Percentiles rank a stretch among this genome's conserved stretches.
Conservation (phyloP, 1,284 basidiomycete species). For the Trichosporon sp. region DNA sequence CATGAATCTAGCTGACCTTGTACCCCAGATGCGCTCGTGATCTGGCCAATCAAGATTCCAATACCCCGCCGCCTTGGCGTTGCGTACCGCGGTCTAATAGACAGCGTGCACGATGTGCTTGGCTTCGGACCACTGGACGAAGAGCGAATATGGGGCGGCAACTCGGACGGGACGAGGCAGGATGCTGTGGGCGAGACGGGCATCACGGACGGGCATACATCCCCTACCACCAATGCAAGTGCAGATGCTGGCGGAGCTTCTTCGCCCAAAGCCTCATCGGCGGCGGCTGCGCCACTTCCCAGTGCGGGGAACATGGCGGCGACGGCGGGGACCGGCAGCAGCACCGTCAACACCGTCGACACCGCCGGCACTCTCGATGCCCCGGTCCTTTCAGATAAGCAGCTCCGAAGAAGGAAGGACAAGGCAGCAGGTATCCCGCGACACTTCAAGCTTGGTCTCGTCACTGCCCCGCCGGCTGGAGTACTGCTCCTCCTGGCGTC, state of each 20-base stretch:
- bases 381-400: not conserved
- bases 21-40: constrained; percentile 15
- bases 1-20: no score
- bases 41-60: constrained; percentile 13
- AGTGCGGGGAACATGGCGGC: not conserved
- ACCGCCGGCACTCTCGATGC: not conserved
- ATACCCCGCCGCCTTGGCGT: not conserved
- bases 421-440: not conserved
- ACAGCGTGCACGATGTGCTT: not conserved
- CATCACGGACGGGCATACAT: not conserved
- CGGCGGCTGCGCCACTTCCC: not conserved
- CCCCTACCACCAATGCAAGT: no score
- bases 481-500: constrained; percentile 72
- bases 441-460: constrained; percentile 60
- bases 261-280: no score
- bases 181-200: not conserved
- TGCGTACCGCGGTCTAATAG: not conserved
- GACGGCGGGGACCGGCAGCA: not conserved
- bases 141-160: not conserved
- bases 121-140: not conserved
- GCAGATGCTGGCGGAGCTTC: no score
- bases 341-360: not conserved
- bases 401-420: not conserved
- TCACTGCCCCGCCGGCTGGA: constrained; percentile 69
- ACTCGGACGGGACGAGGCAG: constrained; percentile 3